Conservation (phyloP, 148 eudicot species). For the Nyssa sinensis region DNA sequence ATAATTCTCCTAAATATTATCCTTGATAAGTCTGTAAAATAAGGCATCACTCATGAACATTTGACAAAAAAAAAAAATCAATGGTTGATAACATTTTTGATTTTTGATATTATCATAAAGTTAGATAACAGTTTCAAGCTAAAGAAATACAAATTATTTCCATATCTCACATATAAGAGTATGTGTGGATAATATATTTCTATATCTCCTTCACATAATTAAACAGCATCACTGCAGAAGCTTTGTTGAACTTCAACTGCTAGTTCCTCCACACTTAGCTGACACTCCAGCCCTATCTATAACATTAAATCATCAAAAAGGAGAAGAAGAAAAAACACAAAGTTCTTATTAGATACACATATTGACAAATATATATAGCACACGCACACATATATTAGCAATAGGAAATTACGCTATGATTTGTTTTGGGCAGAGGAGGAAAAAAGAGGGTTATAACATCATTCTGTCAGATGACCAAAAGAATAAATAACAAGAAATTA, state of each 20-base stretch:
- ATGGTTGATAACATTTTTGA: too few relatives aligned
- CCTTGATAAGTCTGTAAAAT: too few relatives aligned
- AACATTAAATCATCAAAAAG: neutral
- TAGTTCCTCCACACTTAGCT: constrained; percentile 54
- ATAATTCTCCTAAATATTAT: too few relatives aligned
- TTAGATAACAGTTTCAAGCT: neutral
- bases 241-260: constrained; percentile 52
- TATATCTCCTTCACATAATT: constrained; percentile 5
- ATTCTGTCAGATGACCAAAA: too few relatives aligned
- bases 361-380: too few relatives aligned
- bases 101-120: neutral
- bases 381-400: neutral
- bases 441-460: neutral
- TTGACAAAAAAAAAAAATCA: too few relatives aligned
- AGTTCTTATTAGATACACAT: neutral
- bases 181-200: too few relatives aligned
- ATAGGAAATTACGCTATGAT: neutral
- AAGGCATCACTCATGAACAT: too few relatives aligned
- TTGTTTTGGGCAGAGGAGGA: neutral
- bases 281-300: constrained; percentile 59
- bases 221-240: constrained; percentile 28
- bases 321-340: neutral
- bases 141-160: neutral
- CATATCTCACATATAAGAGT: too few relatives aligned
- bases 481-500: too few relatives aligned